A percentile compares a stretch with the other conserved stretches of the same genome.
Conservation (phyloP, 306 rosid genomes). For the Gastrolobium villosum region DNA sequence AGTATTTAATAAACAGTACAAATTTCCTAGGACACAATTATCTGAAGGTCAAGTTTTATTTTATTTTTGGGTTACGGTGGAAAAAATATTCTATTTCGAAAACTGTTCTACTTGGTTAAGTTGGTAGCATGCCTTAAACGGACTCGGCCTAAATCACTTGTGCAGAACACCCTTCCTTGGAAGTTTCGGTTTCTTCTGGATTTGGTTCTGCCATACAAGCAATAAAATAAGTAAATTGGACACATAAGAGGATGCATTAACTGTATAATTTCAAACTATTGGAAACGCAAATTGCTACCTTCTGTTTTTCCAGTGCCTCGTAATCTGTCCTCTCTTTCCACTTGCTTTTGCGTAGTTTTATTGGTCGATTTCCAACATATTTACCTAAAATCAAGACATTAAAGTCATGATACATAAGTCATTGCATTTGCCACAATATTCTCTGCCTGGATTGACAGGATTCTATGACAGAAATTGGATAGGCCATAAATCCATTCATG, state of each 20-base stretch:
- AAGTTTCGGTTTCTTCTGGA: conserved; percentile 76
- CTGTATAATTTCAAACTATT: background rate
- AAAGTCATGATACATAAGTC: background rate
- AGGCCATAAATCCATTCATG: conserved; percentile 7
- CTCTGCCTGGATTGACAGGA: conserved; percentile 8
- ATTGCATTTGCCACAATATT: conserved; percentile 20
- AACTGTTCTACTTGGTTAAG: background rate
- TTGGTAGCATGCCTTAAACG: conserved; percentile 29
- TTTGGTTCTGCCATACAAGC: conserved; percentile 63
- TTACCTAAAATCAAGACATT: conserved; percentile 67
- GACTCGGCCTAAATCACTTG: conserved; percentile 59
- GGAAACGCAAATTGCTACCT: conserved; percentile 57
- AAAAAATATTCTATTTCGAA: background rate
- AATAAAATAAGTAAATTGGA: background rate
- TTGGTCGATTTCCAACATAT: conserved; percentile 96
- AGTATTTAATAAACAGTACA: background rate
- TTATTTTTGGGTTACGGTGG: background rate
- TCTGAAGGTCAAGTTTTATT: background rate
- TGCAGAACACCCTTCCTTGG: conserved; percentile 85
- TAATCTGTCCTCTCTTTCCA: conserved; percentile 94
- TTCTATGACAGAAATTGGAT: background rate
- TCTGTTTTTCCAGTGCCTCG: conserved; percentile 80
- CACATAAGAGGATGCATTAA: background rate
- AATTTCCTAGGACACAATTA: background rate
- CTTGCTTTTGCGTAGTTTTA: conserved; percentile 93